Percentiles rank a stretch among this genome's conserved stretches.
Evolutionary conservation across 441 rosid species (phyloP).

Genomic region (Euphorbia neoarborescens): DNA sequence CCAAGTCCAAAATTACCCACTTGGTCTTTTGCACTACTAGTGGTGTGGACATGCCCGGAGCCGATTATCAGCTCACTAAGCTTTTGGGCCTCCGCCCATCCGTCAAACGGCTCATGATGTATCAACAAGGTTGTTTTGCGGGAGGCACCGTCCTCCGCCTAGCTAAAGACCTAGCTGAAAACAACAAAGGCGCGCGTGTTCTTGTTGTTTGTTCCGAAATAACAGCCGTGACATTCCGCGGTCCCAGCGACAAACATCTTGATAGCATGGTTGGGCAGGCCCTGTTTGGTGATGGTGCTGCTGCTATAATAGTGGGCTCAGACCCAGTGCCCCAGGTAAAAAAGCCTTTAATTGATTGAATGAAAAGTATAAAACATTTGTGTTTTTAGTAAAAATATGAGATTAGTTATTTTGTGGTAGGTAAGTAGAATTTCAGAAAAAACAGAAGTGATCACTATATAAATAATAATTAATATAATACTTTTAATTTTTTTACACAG

Average conservation of each 20-base stretch:
- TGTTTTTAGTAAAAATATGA: too few species aligned
- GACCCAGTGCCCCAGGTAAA: conserved; percentile 18
- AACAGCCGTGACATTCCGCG: conserved; percentile 33
- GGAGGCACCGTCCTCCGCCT: conserved; percentile 39
- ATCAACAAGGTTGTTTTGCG: conserved; percentile 40
- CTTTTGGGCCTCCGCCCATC: conserved; percentile 39
- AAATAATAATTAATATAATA: too few species aligned
- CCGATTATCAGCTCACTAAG: conserved; percentile 41
- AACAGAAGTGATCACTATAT: too few species aligned
- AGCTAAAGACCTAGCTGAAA: conserved; percentile 44
- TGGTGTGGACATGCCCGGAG: conserved; percentile 44
- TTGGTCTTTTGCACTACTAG: conserved; percentile 42
- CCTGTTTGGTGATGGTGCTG: conserved; percentile 39
- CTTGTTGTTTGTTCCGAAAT: conserved; percentile 36
- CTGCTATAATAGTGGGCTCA: conserved; percentile 34
- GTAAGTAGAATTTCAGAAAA: too few species aligned
- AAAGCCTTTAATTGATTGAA: too few species aligned
- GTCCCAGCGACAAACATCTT: conserved; percentile 32
- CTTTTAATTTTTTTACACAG: too few species aligned
- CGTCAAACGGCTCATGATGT: conserved; percentile 41
- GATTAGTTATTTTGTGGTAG: too few species aligned
- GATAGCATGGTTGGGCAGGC: conserved; percentile 45
- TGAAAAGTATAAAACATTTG: background rate
- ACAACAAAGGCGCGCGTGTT: conserved; percentile 39
- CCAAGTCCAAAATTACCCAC: conserved; percentile 44